These are phyloP conservation scores for Mucor racemosus DNA, from an alignment of 371 early-diverging fungal genomes.

Conservation along the genomic window DNA sequence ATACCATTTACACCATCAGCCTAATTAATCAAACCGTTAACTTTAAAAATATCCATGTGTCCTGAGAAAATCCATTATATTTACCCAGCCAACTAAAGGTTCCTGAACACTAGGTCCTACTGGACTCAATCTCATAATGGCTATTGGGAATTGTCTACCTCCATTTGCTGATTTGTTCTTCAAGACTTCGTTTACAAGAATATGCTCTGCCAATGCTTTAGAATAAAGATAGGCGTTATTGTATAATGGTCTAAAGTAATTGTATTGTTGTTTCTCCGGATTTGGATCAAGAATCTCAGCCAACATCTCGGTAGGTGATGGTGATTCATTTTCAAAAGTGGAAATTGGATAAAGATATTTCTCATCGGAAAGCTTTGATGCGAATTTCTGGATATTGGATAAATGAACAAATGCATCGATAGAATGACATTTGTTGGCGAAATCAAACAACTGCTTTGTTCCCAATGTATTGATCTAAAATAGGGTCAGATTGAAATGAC, in stretches of 20 bases:
- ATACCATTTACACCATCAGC: conserved; percentile 66
- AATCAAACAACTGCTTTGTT: conserved; percentile 52
- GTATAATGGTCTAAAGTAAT: conserved; percentile 32
- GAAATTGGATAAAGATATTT: conserved; percentile 51
- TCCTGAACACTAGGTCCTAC: conserved; percentile 58
- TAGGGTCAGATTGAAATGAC: not conserved
- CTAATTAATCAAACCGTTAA: conserved; percentile 19
- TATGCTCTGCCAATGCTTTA: conserved; percentile 62
- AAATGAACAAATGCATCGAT: conserved; percentile 56
- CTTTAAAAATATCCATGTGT: not conserved
- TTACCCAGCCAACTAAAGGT: conserved; percentile 71
- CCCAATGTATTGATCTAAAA: conserved; percentile 58
- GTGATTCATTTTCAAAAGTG: conserved; percentile 32
- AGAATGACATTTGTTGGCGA: conserved; percentile 55
- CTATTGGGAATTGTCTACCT: conserved; percentile 44
- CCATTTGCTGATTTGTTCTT: conserved; percentile 31
- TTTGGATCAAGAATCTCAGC: conserved; percentile 13
- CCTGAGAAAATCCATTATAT: not conserved
- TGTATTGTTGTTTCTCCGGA: conserved; percentile 6
- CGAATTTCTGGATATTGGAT: conserved; percentile 51
- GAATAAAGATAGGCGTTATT: conserved; percentile 61
- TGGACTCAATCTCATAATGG: conserved; percentile 58
- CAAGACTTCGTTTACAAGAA: conserved; percentile 50
- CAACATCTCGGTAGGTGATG: conserved; percentile 30
- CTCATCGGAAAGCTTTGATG: conserved; percentile 31